These are phyloP conservation scores for Diophrys sp. DNA, from an alignment of 73 alveolate genomes.

Conservation along the genomic window DNA sequence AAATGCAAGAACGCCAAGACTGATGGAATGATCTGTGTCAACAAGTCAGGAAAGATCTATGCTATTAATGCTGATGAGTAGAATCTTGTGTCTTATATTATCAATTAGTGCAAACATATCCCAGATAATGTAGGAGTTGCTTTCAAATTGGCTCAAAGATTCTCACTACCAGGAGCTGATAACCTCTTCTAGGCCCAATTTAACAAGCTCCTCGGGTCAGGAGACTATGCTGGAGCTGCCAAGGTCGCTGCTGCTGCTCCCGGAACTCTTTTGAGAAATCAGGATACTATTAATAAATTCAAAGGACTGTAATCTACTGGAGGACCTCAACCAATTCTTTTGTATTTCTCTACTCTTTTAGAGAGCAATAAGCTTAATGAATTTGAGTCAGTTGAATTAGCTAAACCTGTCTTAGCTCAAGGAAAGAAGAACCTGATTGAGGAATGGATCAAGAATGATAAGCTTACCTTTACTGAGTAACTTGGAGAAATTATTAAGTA, in stretches of 20 bases:
- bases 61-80: slow-evolving; percentile 82
- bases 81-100: slow-evolving; percentile 78
- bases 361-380: slow-evolving; percentile 86
- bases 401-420: slow-evolving; percentile 89
- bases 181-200: slow-evolving; percentile 89
- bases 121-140: slow-evolving; percentile 90
- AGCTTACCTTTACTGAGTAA: slow-evolving; percentile 89
- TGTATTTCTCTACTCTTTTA: slow-evolving; percentile 92
- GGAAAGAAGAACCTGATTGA: slow-evolving; percentile 82
- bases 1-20: slow-evolving; percentile 73
- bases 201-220: slow-evolving; percentile 85
- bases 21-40: slow-evolving; percentile 87
- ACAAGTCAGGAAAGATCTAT: slow-evolving; percentile 90
- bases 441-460: slow-evolving; percentile 89
- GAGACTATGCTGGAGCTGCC: slow-evolving; percentile 95
- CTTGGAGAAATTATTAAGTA: slow-evolving; percentile 93
- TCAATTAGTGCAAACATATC: slow-evolving; percentile 84
- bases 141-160: slow-evolving; percentile 92
- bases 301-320: slow-evolving; percentile 81
- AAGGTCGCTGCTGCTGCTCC: slow-evolving; percentile 97
- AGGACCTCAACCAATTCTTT: slow-evolving; percentile 92
- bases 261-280: slow-evolving; percentile 92
- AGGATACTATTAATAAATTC: slow-evolving; percentile 88
- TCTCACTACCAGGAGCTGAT: slow-evolving; percentile 95
- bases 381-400: slow-evolving; percentile 90